Percentiles rank a stretch among this genome's conserved stretches.
Evolutionary conservation across 352 stramenopile genomes (phyloP).

Genomic region (Globisporangium spinosum): DNA sequence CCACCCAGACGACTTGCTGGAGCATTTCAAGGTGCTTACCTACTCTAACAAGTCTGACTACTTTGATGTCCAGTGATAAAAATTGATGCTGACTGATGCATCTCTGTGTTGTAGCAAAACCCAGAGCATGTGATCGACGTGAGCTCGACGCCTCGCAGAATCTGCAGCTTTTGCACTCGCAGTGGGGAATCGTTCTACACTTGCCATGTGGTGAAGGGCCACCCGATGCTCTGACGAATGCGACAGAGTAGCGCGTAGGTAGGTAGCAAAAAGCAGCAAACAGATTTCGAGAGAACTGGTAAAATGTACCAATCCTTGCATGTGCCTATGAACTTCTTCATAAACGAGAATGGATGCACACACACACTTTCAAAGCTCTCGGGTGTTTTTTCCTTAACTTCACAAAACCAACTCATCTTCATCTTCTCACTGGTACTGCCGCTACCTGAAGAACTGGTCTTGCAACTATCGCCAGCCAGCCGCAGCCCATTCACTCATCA

Average conservation of each 20-base stretch:
- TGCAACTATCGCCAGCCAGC: background rate
- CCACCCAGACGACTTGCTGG: constrained; percentile 40
- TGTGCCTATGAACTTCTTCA: background rate
- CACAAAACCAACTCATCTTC: constrained; percentile 1
- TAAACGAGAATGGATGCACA: background rate
- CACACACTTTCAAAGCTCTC: constrained; percentile 1
- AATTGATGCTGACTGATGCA: background rate
- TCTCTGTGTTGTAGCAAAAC: constrained; percentile 35
- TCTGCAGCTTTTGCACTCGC: constrained; percentile 43
- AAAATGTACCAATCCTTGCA: constrained; percentile 10
- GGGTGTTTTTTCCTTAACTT: background rate
- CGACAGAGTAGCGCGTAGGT: background rate
- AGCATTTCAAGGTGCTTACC: constrained; percentile 50
- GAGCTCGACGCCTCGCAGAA: constrained; percentile 30
- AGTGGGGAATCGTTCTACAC: constrained; percentile 47
- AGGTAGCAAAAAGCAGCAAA: background rate
- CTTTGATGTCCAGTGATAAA: background rate
- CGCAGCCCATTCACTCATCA: background rate
- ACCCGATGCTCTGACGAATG: constrained; percentile 62
- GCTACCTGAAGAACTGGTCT: background rate
- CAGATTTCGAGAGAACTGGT: background rate
- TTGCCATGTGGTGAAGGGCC: constrained; percentile 71
- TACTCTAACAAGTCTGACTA: background rate
- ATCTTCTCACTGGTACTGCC: background rate
- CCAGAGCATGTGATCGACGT: constrained; percentile 76